Conservation (phyloP, 108 stramenopile genomes). For the Cyclostephanos invisitatus region DNA sequence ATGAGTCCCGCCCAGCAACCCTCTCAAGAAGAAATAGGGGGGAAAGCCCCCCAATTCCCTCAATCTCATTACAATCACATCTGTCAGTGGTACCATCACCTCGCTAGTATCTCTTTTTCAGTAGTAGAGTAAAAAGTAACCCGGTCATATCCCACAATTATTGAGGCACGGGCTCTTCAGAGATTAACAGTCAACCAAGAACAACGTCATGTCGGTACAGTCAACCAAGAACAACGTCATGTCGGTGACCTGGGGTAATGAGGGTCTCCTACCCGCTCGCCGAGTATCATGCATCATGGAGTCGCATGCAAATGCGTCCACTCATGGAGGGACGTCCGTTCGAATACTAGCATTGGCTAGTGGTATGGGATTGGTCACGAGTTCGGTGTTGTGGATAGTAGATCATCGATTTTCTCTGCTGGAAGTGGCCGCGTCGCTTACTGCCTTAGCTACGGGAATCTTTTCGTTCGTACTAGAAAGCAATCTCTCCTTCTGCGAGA, state of each 20-base stretch:
- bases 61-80: too few relatives aligned
- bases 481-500: slow-evolving; percentile 7
- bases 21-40: too few relatives aligned
- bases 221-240: slow-evolving; percentile 11
- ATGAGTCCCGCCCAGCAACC: too few relatives aligned
- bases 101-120: too few relatives aligned
- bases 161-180: too few relatives aligned
- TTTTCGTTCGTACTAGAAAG: slow-evolving; percentile 32
- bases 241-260: slow-evolving; percentile 3
- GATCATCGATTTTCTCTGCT: slow-evolving; percentile 16
- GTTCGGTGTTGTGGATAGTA: slow-evolving; percentile 13
- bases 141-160: too few relatives aligned
- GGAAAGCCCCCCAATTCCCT: too few relatives aligned
- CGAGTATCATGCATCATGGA: slow-evolving; percentile 21
- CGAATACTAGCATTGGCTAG: slow-evolving; percentile 25
- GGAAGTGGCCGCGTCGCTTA: slow-evolving; percentile 8
- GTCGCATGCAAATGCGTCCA: not conserved
- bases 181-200: not conserved
- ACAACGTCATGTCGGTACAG: slow-evolving; percentile 17
- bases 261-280: slow-evolving; percentile 20
- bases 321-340: slow-evolving; percentile 6
- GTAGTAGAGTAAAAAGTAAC: too few relatives aligned
- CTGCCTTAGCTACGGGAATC: slow-evolving; percentile 11
- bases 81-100: too few relatives aligned
- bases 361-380: slow-evolving; percentile 28